Base-by-base conservation (phyloP, 2,329 filamentous ascomycete species). In the Colletotrichum camelliae region DNA sequence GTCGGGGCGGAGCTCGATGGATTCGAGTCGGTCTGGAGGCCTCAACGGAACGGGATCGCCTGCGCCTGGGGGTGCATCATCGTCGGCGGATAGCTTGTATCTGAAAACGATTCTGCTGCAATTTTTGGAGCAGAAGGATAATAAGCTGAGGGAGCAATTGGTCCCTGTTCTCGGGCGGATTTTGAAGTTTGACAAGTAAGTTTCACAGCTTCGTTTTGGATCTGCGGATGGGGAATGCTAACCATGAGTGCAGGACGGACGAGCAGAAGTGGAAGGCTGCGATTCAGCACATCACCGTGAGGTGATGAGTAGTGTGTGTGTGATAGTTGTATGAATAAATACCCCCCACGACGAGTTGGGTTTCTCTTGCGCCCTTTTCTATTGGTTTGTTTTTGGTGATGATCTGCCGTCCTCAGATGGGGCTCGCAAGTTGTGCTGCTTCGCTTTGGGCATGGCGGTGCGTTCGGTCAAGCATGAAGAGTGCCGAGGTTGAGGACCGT, bases 201-300 rank as follows among this genome's bases (percentile, higher is more conserved):
- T 88, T 67, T n/a, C 24, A 29, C 4, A 6, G 9, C 12, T n/a
- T n/a, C n/a, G n/a, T n/a, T n/a, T n/a, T n/a, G n/a, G n/a, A 4
- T 7, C 0, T 29, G n/a, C 10, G 0, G 24, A 43, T 15, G 71
- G 2, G n/a, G 8, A 27, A 0, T 62, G 16, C 76, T 77, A 57
- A 77, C 76, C 4, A 24, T 10, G 31, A 1, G 31, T 24, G 10
- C 65, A 90, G 89, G 77, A 80, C 84, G 35, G 96, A 98, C 79
- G 94, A 97, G 85, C 93, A 97, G 85, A 96, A 95, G 85, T 98
- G 95, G 95, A 91, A 93, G 85, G 91, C 93, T 21, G 95, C 94
- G 4, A 93, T 98, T 18, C 88, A 91, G 76, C 87, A 89, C 69
- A 86, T 89, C 43, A 85, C 83, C 18, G 83, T 83, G 58, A 80